A percentile compares a stretch with the other conserved stretches of the same genome.
phyloP scores from a whole-genome alignment of 1,284 basidiomycete species.

The Schizophyllum amplum region DNA sequence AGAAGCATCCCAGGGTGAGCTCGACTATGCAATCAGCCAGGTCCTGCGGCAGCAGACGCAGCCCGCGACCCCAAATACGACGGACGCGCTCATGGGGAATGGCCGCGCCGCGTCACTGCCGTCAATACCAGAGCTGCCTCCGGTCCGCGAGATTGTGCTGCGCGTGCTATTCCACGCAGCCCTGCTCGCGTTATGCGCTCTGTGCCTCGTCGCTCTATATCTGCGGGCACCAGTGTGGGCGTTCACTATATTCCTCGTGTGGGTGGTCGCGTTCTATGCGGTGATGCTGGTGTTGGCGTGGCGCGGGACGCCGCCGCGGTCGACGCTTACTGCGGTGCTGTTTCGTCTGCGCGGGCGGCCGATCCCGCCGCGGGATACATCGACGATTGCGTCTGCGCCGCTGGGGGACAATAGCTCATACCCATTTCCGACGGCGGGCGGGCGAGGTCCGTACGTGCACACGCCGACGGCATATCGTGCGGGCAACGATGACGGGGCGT shows the following conservation, averaged over 20 bases:
- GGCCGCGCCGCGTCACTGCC: not conserved
- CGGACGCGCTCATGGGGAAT: constrained; percentile 9
- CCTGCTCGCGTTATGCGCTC: constrained; percentile 47
- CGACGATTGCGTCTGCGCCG: not conserved
- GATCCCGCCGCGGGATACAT: not conserved
- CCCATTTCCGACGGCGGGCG: not conserved
- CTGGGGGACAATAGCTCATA: not conserved
- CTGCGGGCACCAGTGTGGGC: constrained; percentile 38
- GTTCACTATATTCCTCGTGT: constrained; percentile 61
- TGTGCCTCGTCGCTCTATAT: constrained; percentile 55
- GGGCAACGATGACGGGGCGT: constrained; percentile 1
- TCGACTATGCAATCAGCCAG: constrained; percentile 53
- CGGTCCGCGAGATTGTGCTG: constrained; percentile 30
- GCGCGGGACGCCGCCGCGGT: constrained; percentile 45
- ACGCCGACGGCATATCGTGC: not conserved
- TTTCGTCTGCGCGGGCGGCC: constrained; percentile 32
- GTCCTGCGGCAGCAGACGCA: constrained; percentile 30
- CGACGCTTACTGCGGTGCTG: constrained; percentile 46
- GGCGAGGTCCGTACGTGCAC: not conserved
- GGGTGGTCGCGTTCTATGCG: constrained; percentile 49
- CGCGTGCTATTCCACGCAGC: constrained; percentile 50
- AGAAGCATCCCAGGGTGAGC: constrained; percentile 43
- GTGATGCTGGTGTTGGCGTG: constrained; percentile 46
- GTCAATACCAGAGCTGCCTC: constrained; percentile 29
- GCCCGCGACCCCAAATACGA: constrained; percentile 23